Conservation (phyloP, 2,329 filamentous ascomycete genomes). For the Periglandula ipomoeae region DNA sequence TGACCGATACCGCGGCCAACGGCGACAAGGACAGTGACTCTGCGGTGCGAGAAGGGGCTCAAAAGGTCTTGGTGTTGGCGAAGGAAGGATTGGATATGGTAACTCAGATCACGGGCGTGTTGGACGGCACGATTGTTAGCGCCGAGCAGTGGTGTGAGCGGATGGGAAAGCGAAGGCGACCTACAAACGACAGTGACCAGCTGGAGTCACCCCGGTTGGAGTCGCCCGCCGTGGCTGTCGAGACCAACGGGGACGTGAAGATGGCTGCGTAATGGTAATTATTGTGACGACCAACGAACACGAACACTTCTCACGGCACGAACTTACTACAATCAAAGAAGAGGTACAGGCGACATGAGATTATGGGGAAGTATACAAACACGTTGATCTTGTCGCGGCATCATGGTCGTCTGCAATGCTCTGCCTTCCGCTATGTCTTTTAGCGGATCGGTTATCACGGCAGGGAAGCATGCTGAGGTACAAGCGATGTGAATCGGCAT, state of each 20-base stretch:
- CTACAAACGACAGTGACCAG: conserved; percentile 18
- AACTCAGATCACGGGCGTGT: conserved; percentile 75
- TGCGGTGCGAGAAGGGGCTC: conserved; percentile 46
- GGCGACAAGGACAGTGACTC: conserved; percentile 26
- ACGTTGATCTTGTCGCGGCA: no score
- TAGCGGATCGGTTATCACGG: no score
- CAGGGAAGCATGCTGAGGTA: no score
- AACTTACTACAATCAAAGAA: no score
- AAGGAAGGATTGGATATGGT: conserved; percentile 93
- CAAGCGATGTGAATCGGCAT: no score
- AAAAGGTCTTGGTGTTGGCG: conserved; percentile 75
- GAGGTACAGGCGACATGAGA: no score
- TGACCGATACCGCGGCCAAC: conserved; percentile 22
- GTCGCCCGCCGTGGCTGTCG: not conserved
- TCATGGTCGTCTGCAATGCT: no score
- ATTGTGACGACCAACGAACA: not conserved
- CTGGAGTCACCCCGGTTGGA: conserved; percentile 1
- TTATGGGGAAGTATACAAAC: no score
- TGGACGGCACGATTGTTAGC: conserved; percentile 81
- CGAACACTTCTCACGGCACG: no score
- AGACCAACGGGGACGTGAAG: conserved; percentile 16
- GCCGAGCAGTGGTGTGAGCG: conserved; percentile 87
- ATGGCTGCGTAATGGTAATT: conserved; percentile 8
- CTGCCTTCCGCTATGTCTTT: no score
- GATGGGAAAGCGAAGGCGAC: conserved; percentile 41